phyloP scores from a whole-genome alignment of 345 rosid species.

The thale cress (Arabidopsis thaliana) region TAIR10.1 NC_003071.7:17829001-17829500 shows the following conservation, averaged over 20 bases:
- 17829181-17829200: constrained; percentile 5
- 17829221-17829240: not conserved
- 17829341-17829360: constrained; percentile 14
- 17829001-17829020: not conserved
- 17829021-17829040: constrained; percentile 6
- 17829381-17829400: not conserved
- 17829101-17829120: constrained; percentile 4
- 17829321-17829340: constrained; percentile 9
- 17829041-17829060: not conserved
- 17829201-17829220: constrained; percentile 7
- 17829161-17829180: constrained; percentile 5
- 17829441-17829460: not conserved
- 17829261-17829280: not conserved
- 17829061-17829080: not conserved
- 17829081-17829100: not conserved
- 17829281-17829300: constrained; percentile 33
- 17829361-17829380: constrained; percentile 7
- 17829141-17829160: constrained; percentile 15
- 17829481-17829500: not conserved
- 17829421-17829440: not conserved
- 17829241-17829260: not conserved
- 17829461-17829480: not conserved
- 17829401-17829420: not conserved
- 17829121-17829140: not conserved
- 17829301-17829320: constrained; percentile 32